A percentile compares a stretch with the other conserved stretches of the same genome.
Evolutionary conservation across 1,139 yeast species (phyloP).

Genomic region (Zygoascus sp.): DNA sequence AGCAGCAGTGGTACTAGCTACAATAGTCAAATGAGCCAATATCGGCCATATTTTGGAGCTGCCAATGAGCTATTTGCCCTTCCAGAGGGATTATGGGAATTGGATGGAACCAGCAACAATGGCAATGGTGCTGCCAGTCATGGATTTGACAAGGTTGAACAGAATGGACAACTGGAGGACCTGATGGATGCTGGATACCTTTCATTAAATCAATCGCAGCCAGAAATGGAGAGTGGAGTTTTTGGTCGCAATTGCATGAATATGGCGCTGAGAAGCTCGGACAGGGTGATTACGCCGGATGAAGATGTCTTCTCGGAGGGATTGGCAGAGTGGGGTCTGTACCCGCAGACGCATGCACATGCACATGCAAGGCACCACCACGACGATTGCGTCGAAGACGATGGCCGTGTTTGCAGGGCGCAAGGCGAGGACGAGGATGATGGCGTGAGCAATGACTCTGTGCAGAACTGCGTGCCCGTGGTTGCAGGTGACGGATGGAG

Average conservation of each 20-base stretch:
- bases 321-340: not conserved
- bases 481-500: too few relatives aligned
- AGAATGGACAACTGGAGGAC: not conserved
- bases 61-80: not conserved
- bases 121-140: not conserved
- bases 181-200: not conserved
- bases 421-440: too few relatives aligned
- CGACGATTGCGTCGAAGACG: not conserved
- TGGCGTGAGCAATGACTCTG: too few relatives aligned
- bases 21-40: not conserved
- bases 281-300: not conserved
- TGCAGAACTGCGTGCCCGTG: too few relatives aligned
- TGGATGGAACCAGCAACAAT: not conserved
- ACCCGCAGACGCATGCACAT: not conserved
- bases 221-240: not conserved
- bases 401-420: too few relatives aligned
- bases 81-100: not conserved
- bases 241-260: not conserved
- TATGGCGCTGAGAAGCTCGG: not conserved
- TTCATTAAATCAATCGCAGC: too few relatives aligned
- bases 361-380: conserved; percentile 8
- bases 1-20: conserved; percentile 4
- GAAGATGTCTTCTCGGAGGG: not conserved
- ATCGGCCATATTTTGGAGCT: not conserved
- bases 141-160: too few relatives aligned